A percentile compares a stretch with the other conserved stretches of the same genome.
These are phyloP conservation scores for Gentiana dahurica DNA, from an alignment of 257 asterid species.

Conservation along the genomic window DNA sequence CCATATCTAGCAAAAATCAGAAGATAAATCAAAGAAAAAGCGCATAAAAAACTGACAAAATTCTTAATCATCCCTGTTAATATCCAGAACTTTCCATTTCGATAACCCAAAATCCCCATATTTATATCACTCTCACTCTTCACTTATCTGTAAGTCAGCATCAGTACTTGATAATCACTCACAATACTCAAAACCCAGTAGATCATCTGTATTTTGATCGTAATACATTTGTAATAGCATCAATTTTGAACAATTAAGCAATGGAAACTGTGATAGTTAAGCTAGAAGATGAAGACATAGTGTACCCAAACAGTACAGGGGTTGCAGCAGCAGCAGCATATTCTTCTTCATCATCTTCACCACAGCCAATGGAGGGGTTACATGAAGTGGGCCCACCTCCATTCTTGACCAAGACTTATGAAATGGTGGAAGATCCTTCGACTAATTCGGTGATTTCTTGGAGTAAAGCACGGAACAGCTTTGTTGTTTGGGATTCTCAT, in stretches of 20 bases:
- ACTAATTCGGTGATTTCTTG: constrained; percentile 79
- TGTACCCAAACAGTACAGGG: constrained; percentile 1
- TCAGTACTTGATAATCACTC: no score
- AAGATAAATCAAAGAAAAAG: not conserved
- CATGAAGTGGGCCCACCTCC: constrained; percentile 88
- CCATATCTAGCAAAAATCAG: not conserved
- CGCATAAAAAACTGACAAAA: not conserved
- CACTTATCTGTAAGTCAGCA: not conserved
- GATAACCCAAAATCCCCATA: not conserved
- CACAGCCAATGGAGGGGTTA: constrained; percentile 76
- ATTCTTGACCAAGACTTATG: constrained; percentile 65
- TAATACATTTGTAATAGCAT: not conserved
- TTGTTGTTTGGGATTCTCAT: constrained; percentile 78
- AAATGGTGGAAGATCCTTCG: constrained; percentile 84
- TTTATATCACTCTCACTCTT: not conserved
- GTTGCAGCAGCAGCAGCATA: not conserved
- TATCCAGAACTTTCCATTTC: constrained; percentile 28
- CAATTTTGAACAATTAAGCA: not conserved
- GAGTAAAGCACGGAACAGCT: constrained; percentile 70
- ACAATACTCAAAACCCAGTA: not conserved
- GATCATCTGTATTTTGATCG: not conserved
- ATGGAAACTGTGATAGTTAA: constrained; percentile 27
- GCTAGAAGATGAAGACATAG: constrained; percentile 30
- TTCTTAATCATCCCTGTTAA: constrained; percentile 1
- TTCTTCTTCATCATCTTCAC: constrained; percentile 28